Percentiles rank a stretch among this genome's conserved stretches.
These are phyloP conservation scores for Kregervanrija pseudodelftensis DNA, from an alignment of 805 yeast genomes.

Conservation along the genomic window DNA sequence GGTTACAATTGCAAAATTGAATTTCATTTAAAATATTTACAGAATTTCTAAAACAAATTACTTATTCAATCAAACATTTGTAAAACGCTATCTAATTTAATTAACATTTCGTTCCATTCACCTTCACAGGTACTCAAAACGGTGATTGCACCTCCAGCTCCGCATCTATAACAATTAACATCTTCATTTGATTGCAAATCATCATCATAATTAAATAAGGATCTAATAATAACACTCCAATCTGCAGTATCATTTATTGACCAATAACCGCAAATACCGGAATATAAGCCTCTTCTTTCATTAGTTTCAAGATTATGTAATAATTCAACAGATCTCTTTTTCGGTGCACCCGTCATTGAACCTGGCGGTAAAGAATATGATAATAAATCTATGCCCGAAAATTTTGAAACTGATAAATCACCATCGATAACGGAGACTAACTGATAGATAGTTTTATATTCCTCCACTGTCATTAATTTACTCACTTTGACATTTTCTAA, in stretches of 20 bases:
- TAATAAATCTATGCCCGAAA: slow-evolving; percentile 72
- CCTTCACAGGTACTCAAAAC: slow-evolving; percentile 74
- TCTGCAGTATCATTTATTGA: slow-evolving; percentile 80
- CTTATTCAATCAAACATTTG: slow-evolving; percentile 52
- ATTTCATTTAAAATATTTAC: not conserved
- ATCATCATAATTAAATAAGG: slow-evolving; percentile 58
- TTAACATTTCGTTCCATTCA: slow-evolving; percentile 88
- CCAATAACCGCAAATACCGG: slow-evolving; percentile 97
- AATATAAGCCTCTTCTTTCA: slow-evolving; percentile 73
- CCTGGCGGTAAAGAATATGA: slow-evolving; percentile 89
- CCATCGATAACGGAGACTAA: slow-evolving; percentile 87
- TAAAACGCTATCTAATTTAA: slow-evolving; percentile 73
- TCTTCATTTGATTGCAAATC: slow-evolving; percentile 28
- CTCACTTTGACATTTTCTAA: slow-evolving; percentile 61
- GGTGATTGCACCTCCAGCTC: slow-evolving; percentile 98
- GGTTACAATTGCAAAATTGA: slow-evolving; percentile 26
- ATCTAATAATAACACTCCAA: slow-evolving; percentile 93
- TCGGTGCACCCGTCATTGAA: slow-evolving; percentile 99
- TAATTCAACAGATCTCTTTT: slow-evolving; percentile 82
- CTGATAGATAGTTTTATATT: slow-evolving; percentile 85
- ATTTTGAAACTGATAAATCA: slow-evolving; percentile 28
- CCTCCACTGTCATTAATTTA: slow-evolving; percentile 86
- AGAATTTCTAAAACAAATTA: not conserved
- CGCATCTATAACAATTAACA: slow-evolving; percentile 62
- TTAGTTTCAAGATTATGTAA: slow-evolving; percentile 52